Conservation (phyloP, 2,329 filamentous ascomycete genomes). For the Onygena corvina region DNA sequence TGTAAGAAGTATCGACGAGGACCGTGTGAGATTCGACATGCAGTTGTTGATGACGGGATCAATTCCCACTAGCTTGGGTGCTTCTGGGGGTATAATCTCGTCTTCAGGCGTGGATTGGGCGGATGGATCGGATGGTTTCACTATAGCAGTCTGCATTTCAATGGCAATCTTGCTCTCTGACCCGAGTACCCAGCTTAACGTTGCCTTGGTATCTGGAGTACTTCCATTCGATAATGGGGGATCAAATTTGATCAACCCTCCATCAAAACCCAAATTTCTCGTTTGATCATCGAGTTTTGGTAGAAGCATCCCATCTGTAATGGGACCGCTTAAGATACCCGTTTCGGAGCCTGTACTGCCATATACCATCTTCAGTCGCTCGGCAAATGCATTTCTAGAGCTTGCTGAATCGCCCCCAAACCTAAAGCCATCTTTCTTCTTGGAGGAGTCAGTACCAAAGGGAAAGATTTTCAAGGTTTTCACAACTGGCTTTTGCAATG, state of each 20-base stretch:
- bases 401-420: constrained; percentile 81
- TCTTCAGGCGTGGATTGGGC: constrained; percentile 36
- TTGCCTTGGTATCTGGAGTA: constrained; percentile 24
- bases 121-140: constrained; percentile 46
- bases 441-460: constrained; percentile 50
- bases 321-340: constrained; percentile 64
- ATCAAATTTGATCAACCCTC: constrained; percentile 71
- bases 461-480: constrained; percentile 67
- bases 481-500: constrained; percentile 54
- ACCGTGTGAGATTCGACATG: constrained; percentile 63
- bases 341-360: constrained; percentile 44
- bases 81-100: constrained; percentile 42
- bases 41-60: constrained; percentile 63
- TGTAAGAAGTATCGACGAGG: constrained; percentile 79
- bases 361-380: constrained; percentile 61
- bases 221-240: constrained; percentile 37
- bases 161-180: constrained; percentile 61
- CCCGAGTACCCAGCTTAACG: constrained; percentile 58
- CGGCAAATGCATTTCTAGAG: constrained; percentile 62
- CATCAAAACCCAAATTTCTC: constrained; percentile 57
- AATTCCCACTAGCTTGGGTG: constrained; percentile 66
- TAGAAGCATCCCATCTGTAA: constrained; percentile 80
- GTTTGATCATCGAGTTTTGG: constrained; percentile 47
- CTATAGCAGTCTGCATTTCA: constrained; percentile 63
- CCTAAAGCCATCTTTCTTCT: constrained; percentile 55